phyloP scores from a whole-genome alignment of 2,329 filamentous ascomycete species.

The Nothomitra cinnamomea region DNA sequence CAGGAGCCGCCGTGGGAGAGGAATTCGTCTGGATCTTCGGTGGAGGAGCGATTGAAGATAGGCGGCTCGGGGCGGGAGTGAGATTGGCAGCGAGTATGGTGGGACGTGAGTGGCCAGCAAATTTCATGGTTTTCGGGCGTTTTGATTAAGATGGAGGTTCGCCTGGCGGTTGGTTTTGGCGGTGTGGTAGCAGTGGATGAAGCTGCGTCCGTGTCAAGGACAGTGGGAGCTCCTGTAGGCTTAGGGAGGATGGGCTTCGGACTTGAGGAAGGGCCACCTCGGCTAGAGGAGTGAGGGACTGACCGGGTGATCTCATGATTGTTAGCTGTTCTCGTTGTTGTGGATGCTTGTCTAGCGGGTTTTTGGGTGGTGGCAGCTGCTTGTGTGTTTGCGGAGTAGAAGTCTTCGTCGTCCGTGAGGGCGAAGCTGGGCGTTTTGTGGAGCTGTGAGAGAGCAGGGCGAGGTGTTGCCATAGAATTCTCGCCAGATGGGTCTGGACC shows the following conservation, averaged over 20 bases:
- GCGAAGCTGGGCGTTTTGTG: too few species aligned
- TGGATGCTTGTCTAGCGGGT: too few species aligned
- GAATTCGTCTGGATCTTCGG: slow-evolving; percentile 30
- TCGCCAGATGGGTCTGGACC: slow-evolving; percentile 3
- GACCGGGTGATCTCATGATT: too few species aligned
- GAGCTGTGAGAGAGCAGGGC: too few species aligned
- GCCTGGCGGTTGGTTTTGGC: background rate
- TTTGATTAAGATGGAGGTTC: slow-evolving; percentile 17
- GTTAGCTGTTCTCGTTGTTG: too few species aligned
- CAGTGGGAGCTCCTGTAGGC: too few species aligned
- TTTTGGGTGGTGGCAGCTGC: too few species aligned
- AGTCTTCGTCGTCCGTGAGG: too few species aligned
- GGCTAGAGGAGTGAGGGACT: background rate
- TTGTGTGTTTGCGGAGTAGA: too few species aligned
- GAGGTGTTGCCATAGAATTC: too few species aligned
- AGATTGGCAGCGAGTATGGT: background rate
- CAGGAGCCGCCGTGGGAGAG: slow-evolving; percentile 62
- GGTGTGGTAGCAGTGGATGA: background rate
- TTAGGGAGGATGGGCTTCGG: too few species aligned
- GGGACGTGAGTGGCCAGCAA: slow-evolving; percentile 20
- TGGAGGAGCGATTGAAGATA: slow-evolving; percentile 1
- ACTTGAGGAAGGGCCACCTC: too few species aligned
- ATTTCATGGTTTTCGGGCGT: slow-evolving; percentile 28
- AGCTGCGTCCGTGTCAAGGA: background rate
- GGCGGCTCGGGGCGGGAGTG: background rate